Conservation (phyloP, 2,329 filamentous ascomycete species). For the Colletotrichum gloeosporioides region DNA sequence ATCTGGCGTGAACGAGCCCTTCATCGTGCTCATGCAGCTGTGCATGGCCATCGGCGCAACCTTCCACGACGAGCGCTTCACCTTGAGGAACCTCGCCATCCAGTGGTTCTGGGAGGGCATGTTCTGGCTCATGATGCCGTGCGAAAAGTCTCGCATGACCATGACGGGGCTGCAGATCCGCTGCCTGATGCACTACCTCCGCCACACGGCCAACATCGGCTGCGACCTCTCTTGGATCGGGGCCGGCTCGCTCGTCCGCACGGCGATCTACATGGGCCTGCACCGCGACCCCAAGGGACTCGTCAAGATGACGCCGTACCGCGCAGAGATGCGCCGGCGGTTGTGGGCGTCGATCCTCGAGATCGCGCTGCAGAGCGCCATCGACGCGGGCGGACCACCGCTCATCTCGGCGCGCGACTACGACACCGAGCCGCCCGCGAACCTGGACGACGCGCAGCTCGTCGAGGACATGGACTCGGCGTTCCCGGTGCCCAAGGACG, state of each 20-base stretch:
- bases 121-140: constrained; percentile 51
- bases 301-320: constrained; percentile 49
- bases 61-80: constrained; percentile 50
- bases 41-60: constrained; percentile 57
- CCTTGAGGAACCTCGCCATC: constrained; percentile 45
- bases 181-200: constrained; percentile 56
- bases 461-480: constrained; percentile 34
- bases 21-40: constrained; percentile 59
- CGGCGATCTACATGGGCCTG: constrained; percentile 63
- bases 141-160: constrained; percentile 54
- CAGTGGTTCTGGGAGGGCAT: constrained; percentile 61
- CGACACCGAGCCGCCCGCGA: constrained; percentile 54
- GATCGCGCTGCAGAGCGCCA: constrained; percentile 54
- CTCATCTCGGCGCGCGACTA: constrained; percentile 52
- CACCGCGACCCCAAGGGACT: constrained; percentile 61
- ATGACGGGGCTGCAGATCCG: constrained; percentile 56
- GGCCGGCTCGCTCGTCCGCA: constrained; percentile 54
- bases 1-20: constrained; percentile 41
- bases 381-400: constrained; percentile 57
- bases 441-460: constrained; percentile 58
- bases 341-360: constrained; percentile 64
- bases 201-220: constrained; percentile 50
- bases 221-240: constrained; percentile 59
- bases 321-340: constrained; percentile 59
- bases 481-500: constrained; percentile 24